Evolutionary conservation across 176 grass and related monocot genomes (phyloP), one percentile per base, ranked within the genome.

Genomic region (Tillandsia fasciculata): DNA sequence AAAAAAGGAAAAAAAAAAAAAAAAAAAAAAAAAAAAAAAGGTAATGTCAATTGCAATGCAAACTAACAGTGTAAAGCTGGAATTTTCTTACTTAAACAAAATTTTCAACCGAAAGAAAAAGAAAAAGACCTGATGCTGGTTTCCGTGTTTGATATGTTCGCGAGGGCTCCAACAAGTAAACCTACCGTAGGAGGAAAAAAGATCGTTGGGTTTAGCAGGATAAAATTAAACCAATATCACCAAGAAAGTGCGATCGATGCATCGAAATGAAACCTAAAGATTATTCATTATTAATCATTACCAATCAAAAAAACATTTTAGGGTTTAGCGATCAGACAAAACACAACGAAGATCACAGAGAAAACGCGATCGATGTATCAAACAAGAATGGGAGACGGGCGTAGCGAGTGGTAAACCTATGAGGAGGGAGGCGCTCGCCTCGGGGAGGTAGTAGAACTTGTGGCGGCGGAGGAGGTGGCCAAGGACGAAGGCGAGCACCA

Each of bases 111-210:
- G 5, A 73, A 78, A 48, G 58, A 53, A 61, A 75, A 9, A 71
- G 65, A 69, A 53, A 84, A 67, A 63, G 76, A 97, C 94, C 94
- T 92, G 70, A 88, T 97, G 67, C 72, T 97, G 52, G 79, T 76
- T 86, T 97, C 94, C 57, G 94, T 93, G 71, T 97, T 83, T 77
- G 89, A 97, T 77, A 97, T 81, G 72, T 93, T 97, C 77, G 94
- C 94, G 72, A 97, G 89, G 10, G 74, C 84, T 70, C 94, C 94
- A 75, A 97, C 94, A 86, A 97, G 79, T 72, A 97, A 80, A 71
- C 94, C 94, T 97, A 72, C 26, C 76, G 76, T 52, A 83, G 11
- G 7, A 86, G 67, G 27, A 8, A 15, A 18, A 18, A 7, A 18
- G 15, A 18, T 9, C 56, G 9, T 42, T 42, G 33, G 33, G 33